A percentile compares a stretch with the other conserved stretches of the same genome.
These are phyloP conservation scores for Strombidium stylifer DNA, from an alignment of 73 alveolate genomes.

Conservation along the genomic window DNA sequence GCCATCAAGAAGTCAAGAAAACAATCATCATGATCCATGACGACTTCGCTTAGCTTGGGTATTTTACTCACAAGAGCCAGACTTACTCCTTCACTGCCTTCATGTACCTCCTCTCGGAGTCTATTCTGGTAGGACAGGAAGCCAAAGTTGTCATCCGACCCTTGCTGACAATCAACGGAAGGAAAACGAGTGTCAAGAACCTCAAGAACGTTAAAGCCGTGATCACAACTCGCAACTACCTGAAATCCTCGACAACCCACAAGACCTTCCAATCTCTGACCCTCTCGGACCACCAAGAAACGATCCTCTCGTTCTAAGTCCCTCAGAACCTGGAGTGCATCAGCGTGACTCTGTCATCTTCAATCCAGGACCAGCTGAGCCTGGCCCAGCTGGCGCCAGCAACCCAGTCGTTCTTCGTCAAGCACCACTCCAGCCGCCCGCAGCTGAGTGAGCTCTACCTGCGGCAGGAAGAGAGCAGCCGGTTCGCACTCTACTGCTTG, in stretches of 20 bases:
- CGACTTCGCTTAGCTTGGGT: conserved; percentile 44
- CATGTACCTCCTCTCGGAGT: conserved; percentile 26
- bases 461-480: not conserved
- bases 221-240: conserved; percentile 15
- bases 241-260: conserved; percentile 32
- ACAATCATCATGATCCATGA: conserved; percentile 29
- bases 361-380: not conserved
- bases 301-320: conserved; percentile 36
- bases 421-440: not conserved
- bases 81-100: conserved; percentile 13
- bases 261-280: conserved; percentile 33
- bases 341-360: not conserved
- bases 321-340: conserved; percentile 40
- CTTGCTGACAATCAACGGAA: conserved; percentile 14
- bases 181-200: conserved; percentile 6
- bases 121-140: conserved; percentile 53
- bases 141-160: conserved; percentile 53
- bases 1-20: not conserved
- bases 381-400: not conserved
- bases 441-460: conserved; percentile 28
- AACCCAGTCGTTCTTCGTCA: not conserved
- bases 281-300: conserved; percentile 1
- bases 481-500: conserved; percentile 3
- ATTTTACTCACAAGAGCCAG: conserved; percentile 21
- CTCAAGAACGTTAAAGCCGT: conserved; percentile 36